Evolutionary conservation across 805 yeast species (phyloP).

Genomic region (Alloascoidea africana): DNA sequence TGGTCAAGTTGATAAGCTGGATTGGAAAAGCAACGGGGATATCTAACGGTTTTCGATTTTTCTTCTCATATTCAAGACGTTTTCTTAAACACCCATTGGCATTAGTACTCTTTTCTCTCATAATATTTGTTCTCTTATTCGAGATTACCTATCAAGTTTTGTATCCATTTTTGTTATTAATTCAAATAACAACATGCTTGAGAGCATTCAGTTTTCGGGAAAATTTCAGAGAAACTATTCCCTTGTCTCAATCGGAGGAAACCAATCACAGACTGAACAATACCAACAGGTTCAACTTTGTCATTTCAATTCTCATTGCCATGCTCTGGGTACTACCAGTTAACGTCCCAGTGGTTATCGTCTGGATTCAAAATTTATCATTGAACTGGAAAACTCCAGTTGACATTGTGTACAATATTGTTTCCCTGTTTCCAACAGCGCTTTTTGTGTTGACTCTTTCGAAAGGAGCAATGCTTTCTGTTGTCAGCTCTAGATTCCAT

Average conservation of each 20-base stretch:
- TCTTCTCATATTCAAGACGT: background rate
- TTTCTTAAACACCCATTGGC: background rate
- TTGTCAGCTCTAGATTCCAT: conserved; percentile 10
- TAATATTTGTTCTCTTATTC: background rate
- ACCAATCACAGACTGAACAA: background rate
- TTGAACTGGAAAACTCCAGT: conserved; percentile 73
- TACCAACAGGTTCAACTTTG: too few species aligned
- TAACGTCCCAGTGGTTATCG: conserved; percentile 62
- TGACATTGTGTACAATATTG: conserved; percentile 63
- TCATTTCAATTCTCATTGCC: conserved; percentile 31
- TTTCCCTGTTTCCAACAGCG: conserved; percentile 59
- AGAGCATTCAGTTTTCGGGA: background rate
- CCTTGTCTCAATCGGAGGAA: background rate
- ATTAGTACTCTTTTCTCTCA: background rate
- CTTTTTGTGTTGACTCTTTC: conserved; percentile 33
- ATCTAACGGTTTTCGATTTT: too few species aligned
- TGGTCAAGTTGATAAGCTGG: background rate
- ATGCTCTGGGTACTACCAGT: conserved; percentile 67
- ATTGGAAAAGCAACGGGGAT: too few species aligned
- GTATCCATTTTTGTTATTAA: too few species aligned
- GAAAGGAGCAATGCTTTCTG: conserved; percentile 25
- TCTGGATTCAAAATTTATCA: conserved; percentile 61
- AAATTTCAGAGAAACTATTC: background rate
- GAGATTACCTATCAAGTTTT: too few species aligned
- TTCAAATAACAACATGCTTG: background rate